phyloP scores from a whole-genome alignment of 1,284 basidiomycete species.

The Malassezia obtusa region DNA sequence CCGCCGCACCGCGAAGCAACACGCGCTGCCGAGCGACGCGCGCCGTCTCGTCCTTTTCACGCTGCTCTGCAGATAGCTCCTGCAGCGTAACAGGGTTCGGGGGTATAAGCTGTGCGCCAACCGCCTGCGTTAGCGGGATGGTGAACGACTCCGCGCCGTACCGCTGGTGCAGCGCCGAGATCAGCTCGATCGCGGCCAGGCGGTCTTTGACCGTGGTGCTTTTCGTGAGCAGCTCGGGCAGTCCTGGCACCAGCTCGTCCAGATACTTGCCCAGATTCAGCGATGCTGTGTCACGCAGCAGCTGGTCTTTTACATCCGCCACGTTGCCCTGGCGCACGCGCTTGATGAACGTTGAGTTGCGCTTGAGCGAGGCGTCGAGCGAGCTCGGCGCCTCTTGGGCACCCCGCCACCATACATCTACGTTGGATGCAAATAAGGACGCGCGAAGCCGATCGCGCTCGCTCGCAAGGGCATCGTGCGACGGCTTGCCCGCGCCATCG shows the following conservation, averaged over 20 bases:
- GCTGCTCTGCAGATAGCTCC: conserved; percentile 62
- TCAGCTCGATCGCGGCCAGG: conserved; percentile 71
- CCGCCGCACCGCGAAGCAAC: conserved; percentile 73
- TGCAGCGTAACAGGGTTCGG: conserved; percentile 52
- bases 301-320: conserved; percentile 48
- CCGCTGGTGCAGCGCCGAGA: conserved; percentile 77
- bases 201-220: conserved; percentile 83
- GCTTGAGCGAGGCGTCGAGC: conserved; percentile 43
- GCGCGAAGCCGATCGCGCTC: conserved; percentile 32
- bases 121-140: conserved; percentile 58
- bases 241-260: conserved; percentile 80
- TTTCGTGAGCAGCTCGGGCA: conserved; percentile 70
- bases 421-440: conserved; percentile 24
- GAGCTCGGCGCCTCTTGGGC: conserved; percentile 15
- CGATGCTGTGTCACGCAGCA: conserved; percentile 65
- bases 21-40: conserved; percentile 73
- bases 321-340: conserved; percentile 33
- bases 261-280: conserved; percentile 90
- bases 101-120: conserved; percentile 58
- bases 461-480: background rate
- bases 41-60: conserved; percentile 80
- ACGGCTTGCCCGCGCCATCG: background rate
- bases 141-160: conserved; percentile 66
- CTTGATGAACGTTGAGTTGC: conserved; percentile 45
- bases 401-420: conserved; percentile 23